phyloP scores from a whole-genome alignment of 768 basidiomycete genomes.

The Leucocoprinus leucothites region DNA sequence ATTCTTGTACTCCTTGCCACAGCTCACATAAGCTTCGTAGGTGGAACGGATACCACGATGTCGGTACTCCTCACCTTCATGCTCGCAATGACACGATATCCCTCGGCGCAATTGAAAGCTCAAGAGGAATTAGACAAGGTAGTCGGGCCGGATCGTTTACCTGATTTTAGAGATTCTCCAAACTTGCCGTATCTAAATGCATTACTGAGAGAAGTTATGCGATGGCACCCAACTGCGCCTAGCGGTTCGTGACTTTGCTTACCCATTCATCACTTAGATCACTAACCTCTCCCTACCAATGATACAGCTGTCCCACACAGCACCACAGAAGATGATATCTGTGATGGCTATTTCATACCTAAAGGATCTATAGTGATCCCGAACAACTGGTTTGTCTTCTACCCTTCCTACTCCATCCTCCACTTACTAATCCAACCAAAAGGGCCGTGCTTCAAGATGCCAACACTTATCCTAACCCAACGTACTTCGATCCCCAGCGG shows the following conservation, averaged over 20 bases:
- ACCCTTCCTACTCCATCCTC: background rate
- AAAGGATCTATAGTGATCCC: slow-evolving; percentile 34
- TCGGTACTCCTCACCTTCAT: slow-evolving; percentile 30
- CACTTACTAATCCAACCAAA: background rate
- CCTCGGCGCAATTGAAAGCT: slow-evolving; percentile 34
- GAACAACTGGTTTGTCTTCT: slow-evolving; percentile 29
- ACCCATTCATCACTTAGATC: background rate
- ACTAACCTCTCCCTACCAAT: background rate
- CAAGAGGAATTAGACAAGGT: slow-evolving; percentile 39
- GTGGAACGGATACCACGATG: slow-evolving; percentile 22
- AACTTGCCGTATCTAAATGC: slow-evolving; percentile 36
- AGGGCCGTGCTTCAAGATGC: slow-evolving; percentile 31
- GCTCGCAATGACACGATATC: slow-evolving; percentile 37
- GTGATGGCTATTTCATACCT: slow-evolving; percentile 43
- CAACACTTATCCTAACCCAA: slow-evolving; percentile 26
- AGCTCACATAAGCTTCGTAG: slow-evolving; percentile 15
- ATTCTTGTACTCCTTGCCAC: background rate
- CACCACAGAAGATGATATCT: slow-evolving; percentile 38
- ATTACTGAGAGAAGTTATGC: slow-evolving; percentile 32
- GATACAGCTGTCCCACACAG: slow-evolving; percentile 29
- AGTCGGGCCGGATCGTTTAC: slow-evolving; percentile 33
- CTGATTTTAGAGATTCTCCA: slow-evolving; percentile 32
- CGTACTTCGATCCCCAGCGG: slow-evolving; percentile 38
- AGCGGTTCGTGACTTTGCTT: slow-evolving; percentile 20
- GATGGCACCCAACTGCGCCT: slow-evolving; percentile 28